Evolutionary conservation across 805 yeast genomes (phyloP), one percentile per base, ranked within the genome.

Genomic region (Candida cerambycidarum): DNA sequence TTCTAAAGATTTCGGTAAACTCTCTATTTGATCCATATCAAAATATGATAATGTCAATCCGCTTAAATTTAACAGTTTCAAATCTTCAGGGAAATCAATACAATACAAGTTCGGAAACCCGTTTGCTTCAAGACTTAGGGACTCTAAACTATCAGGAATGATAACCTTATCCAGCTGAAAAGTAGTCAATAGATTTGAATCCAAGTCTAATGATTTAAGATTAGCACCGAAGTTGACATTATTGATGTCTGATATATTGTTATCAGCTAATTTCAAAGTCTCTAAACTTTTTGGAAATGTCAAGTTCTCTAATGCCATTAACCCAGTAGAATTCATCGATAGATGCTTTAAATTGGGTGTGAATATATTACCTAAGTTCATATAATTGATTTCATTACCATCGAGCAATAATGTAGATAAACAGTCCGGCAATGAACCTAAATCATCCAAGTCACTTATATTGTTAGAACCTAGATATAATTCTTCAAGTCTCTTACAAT

Each of bases 381-480:
- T 38, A 34, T 55, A 47, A 45, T 56, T 56, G 19, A 58, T 51
- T 19, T 49, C 53, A 31, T 56, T 58, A 43, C 49, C 54, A 44
- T 55, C 56, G 27, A 58, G 43, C 7, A 36, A 33, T 18, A 56
- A 32, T 17, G 46, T 47, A 16, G 31, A 28, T 12, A 58, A 30
- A 8, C 50, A 44, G 1, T 38, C 37, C 0, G 62, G 62, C 7
- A 58, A 41, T 8, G 17, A 14, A 8, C 62, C 61, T 24, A 56
- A 43, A 18, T 58, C 60, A 31, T 58, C 62, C 12, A 55, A 40
- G 21, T 57, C 61, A 43, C 55, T 57, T 19, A 58, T 48, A 8
- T 28, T 11, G 38, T 57, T 57, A 11, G 51, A 52, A 9, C 51
- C 47, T 4, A 57, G 27, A 28, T 48, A 40, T 14, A 58, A 40